Percentiles rank a stretch among this genome's conserved stretches.
Evolutionary conservation across 257 asterid genomes (phyloP).

Genomic region (Ligustrum vulgare): DNA sequence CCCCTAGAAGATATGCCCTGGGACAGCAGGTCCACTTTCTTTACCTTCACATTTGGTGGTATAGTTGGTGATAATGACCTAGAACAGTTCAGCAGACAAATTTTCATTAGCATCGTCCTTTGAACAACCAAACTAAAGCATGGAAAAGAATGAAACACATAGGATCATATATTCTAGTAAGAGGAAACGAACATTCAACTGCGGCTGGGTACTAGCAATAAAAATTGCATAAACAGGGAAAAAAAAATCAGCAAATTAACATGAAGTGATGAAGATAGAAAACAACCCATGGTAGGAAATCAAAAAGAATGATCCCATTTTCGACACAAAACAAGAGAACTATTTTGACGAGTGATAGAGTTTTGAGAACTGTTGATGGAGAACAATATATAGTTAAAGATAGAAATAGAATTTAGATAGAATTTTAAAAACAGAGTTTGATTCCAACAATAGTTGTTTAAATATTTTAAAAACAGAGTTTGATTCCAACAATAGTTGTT

Average conservation of each 20-base stretch:
- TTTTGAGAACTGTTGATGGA: no score
- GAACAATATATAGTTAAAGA: no score
- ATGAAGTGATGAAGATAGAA: background rate
- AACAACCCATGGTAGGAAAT: background rate
- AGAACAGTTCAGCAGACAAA: slow-evolving; percentile 21
- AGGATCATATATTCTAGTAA: slow-evolving; percentile 1
- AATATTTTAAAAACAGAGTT: no score
- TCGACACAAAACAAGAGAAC: background rate
- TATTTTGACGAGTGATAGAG: no score
- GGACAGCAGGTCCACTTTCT: slow-evolving; percentile 36
- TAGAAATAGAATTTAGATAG: no score
- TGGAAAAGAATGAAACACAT: slow-evolving; percentile 4
- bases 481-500: no score
- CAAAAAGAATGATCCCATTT: background rate
- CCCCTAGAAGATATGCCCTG: no score
- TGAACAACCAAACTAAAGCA: background rate
- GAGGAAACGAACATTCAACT: background rate
- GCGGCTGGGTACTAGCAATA: background rate
- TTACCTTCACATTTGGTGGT: slow-evolving; percentile 32
- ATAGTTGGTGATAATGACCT: slow-evolving; percentile 33
- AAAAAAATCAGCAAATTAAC: background rate
- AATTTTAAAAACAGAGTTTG: no score
- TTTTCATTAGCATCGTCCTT: slow-evolving; percentile 17
- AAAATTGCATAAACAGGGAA: background rate
- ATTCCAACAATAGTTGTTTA: no score